Evolutionary conservation across 768 basidiomycete genomes (phyloP), one percentile per base, ranked within the genome.

Genomic region (Asterophora parasitica): DNA sequence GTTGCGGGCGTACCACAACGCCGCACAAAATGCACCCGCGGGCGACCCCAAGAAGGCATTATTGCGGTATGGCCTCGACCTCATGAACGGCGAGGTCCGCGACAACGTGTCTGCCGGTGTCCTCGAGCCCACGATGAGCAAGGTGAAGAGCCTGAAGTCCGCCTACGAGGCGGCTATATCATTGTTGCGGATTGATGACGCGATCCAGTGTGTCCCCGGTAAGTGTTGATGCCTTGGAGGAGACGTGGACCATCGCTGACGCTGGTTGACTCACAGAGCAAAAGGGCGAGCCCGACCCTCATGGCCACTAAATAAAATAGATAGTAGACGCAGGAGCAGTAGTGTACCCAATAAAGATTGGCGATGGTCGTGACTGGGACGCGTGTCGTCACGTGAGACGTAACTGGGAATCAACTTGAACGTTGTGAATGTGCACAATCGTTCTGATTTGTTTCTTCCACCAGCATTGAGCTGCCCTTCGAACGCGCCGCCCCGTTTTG

Each of bases 121-220:
- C 26, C 73, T 99, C 38, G 96, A 98, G 69, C 96, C 96, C 4
- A 97, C 93, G 7, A 81, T 99, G 72, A 89, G 88, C 74, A 98
- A 99, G 71, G 88, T 98, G 56, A 91, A 89, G 71, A 94, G 91
- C 62, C 69, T 99, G 65, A 99, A 99, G 75, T 92, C 88, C 28
- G 96, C 96, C 28, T 90, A 94, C 55, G 94, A 97, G 65, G 94
- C 95, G 26, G 92, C 94, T 4, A 93, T 96, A 33, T 92, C 92
- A 49, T 71, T 98, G 51, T 71, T 99, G 64, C 81, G 96, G 51
- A 97, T 98, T 58, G 94, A 97, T 65, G 94, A 92, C 66, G 89
- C 90, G n/a, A 92, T 92, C 52, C 89, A 92, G 59, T 90, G 88
- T 66, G 76, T 87, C 39, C 87, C 89, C 51, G 90, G 89, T 89